Evolutionary conservation across 2,329 filamentous ascomycete species (phyloP).

Genomic region (Colletotrichum orbiculare): DNA sequence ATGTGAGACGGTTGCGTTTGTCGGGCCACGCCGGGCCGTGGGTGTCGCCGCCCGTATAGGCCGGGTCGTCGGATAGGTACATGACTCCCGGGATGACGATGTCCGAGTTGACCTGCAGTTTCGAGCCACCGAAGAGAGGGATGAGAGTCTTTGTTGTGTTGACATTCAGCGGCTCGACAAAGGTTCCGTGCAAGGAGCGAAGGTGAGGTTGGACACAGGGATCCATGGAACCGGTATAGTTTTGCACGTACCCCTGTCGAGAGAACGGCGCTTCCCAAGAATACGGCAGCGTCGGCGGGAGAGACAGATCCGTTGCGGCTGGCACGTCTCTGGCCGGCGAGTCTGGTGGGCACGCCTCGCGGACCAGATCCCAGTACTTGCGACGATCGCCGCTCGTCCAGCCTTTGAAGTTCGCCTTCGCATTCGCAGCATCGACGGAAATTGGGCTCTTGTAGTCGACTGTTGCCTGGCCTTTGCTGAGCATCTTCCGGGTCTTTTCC

Average conservation of each 20-base stretch:
- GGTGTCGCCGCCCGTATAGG: slow-evolving; percentile 66
- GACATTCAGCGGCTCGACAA: slow-evolving; percentile 65
- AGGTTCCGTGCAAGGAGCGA: slow-evolving; percentile 64
- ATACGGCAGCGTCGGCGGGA: slow-evolving; percentile 47
- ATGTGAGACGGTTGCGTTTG: slow-evolving; percentile 67
- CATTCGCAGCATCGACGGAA: slow-evolving; percentile 48
- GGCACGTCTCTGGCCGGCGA: slow-evolving; percentile 57
- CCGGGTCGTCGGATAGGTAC: slow-evolving; percentile 69
- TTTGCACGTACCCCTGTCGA: slow-evolving; percentile 62
- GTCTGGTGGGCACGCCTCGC: slow-evolving; percentile 66
- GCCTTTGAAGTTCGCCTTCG: slow-evolving; percentile 44
- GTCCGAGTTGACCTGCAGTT: slow-evolving; percentile 71
- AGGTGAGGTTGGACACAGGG: slow-evolving; percentile 68
- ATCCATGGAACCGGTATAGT: slow-evolving; percentile 69
- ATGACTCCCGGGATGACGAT: slow-evolving; percentile 73
- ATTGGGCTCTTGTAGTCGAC: slow-evolving; percentile 55
- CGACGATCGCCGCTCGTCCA: slow-evolving; percentile 33
- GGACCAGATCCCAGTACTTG: slow-evolving; percentile 69
- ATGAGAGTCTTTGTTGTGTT: slow-evolving; percentile 65
- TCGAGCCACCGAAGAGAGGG: slow-evolving; percentile 72
- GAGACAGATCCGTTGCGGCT: slow-evolving; percentile 43
- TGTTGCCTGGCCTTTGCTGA: slow-evolving; percentile 55
- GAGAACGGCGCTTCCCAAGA: slow-evolving; percentile 50
- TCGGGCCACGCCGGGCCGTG: slow-evolving; percentile 68
- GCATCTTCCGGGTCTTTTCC: slow-evolving; percentile 54